Conservation (phyloP, 805 yeast genomes). For the Starmera caribaea region DNA sequence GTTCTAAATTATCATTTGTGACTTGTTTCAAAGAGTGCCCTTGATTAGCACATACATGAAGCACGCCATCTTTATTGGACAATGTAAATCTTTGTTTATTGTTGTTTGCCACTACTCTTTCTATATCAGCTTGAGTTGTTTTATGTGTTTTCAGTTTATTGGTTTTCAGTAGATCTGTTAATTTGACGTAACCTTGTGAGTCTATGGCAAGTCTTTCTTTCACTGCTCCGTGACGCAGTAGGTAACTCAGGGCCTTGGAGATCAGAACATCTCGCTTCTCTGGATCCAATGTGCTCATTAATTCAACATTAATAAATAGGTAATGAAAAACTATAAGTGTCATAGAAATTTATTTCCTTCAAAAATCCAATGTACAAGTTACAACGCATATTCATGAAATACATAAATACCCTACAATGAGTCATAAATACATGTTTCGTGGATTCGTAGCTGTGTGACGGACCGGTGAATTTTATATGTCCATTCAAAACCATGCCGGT, state of each 20-base stretch:
- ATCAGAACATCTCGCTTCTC: slow-evolving; percentile 40
- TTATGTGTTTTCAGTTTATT: slow-evolving; percentile 47
- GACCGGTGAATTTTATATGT: too few relatives aligned
- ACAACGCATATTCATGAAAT: too few relatives aligned
- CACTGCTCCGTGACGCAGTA: slow-evolving; percentile 80
- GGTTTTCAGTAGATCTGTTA: slow-evolving; percentile 45
- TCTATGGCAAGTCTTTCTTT: slow-evolving; percentile 60
- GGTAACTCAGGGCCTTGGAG: slow-evolving; percentile 65
- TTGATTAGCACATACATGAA: slow-evolving; percentile 75
- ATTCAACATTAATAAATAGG: too few relatives aligned
- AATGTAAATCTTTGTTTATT: slow-evolving; percentile 65
- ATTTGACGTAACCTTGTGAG: slow-evolving; percentile 51
- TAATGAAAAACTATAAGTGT: too few relatives aligned
- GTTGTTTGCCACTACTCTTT: slow-evolving; percentile 51
- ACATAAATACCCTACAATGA: too few relatives aligned
- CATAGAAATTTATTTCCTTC: too few relatives aligned
- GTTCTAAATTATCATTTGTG: slow-evolving; percentile 30
- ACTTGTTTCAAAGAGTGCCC: slow-evolving; percentile 67
- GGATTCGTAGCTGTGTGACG: too few relatives aligned
- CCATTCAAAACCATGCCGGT: too few relatives aligned
- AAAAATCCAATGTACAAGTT: too few relatives aligned
- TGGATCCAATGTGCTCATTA: not conserved
- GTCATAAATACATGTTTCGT: too few relatives aligned
- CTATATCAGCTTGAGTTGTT: slow-evolving; percentile 48
- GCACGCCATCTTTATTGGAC: slow-evolving; percentile 14